A percentile compares a stretch with the other conserved stretches of the same genome.
Evolutionary conservation across 2,329 filamentous ascomycete species (phyloP).

Genomic region (Botrytis tulipae): DNA sequence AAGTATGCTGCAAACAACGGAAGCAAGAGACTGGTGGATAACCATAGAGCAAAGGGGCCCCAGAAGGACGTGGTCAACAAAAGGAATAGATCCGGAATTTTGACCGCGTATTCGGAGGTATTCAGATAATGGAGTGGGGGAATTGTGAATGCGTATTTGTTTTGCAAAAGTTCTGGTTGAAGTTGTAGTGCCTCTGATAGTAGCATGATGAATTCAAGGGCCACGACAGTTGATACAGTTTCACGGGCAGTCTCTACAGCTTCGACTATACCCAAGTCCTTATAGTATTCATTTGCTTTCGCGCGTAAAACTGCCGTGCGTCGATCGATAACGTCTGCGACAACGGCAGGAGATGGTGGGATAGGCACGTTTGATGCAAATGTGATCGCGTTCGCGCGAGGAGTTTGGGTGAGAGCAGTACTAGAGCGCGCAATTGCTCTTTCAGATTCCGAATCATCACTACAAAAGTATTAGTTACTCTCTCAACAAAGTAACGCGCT

Average conservation of each 20-base stretch:
- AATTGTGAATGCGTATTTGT: constrained; percentile 70
- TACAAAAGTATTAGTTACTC: constrained; percentile 28
- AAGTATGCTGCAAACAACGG: constrained; percentile 79
- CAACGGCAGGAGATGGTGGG: constrained; percentile 75
- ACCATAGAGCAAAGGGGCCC: constrained; percentile 76
- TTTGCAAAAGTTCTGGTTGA: constrained; percentile 67
- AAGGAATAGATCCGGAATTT: constrained; percentile 77
- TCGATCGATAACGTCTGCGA: constrained; percentile 74
- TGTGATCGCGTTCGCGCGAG: constrained; percentile 33
- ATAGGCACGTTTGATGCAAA: constrained; percentile 63
- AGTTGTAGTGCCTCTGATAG: constrained; percentile 70
- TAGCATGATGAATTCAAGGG: constrained; percentile 67
- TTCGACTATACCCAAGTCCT: constrained; percentile 65
- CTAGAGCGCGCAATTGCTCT: constrained; percentile 33
- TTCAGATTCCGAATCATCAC: constrained; percentile 39
- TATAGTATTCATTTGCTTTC: constrained; percentile 62
- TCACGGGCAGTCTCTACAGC: constrained; percentile 65
- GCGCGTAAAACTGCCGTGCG: constrained; percentile 64
- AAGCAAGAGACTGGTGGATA: constrained; percentile 66
- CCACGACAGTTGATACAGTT: constrained; percentile 67
- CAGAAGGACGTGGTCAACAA: constrained; percentile 78
- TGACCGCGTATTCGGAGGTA: constrained; percentile 59
- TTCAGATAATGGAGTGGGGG: constrained; percentile 58
- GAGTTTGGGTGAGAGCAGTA: constrained; percentile 37
- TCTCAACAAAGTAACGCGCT: constrained; percentile 25